Base-by-base conservation (phyloP, 441 rosid species). In the Arabidopsis hybrid region DNA sequence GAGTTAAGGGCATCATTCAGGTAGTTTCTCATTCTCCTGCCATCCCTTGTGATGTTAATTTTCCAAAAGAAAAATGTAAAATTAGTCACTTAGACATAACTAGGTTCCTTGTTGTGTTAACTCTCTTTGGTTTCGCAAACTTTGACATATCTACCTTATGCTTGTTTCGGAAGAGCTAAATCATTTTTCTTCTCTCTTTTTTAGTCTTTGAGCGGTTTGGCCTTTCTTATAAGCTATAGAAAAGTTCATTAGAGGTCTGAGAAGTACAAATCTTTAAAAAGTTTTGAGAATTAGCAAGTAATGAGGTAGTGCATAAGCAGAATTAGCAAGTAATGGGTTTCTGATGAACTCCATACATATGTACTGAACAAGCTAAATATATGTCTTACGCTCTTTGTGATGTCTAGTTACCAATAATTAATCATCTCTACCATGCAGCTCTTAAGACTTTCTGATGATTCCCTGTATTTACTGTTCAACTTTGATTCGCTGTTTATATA, bases 1-100 rank as follows among this genome's bases (percentile, higher is more conserved):
- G 92, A 82, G 97, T 93, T 13, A 93, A 88, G 77, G 95, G 98
- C 59, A 84, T 89, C 42, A 93, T 93, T 77, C 98, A 93, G 97
- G 97, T 89, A 64, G 34, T 6, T 79, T 70, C 73, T 63, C 39
- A 26, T 58, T 26, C 71, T 47, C 13, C 64, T 46, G 40, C 16
- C 21, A 17, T 57, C 5, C 8, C 3, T 14, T 36, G 63, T 65
- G 60, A 8, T 56, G 18, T 59, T 77, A 61, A 2, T 39, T 39
- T 39, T 13, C 13, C 13, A 21, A 21, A 21, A 21, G 26, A 2
- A 4, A 6, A 16, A 9, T 1, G 18, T 13, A 21, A 21, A 45
- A 60, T 21, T 21, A 21, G 26, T 21, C 26, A 18, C 32, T 45
- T 63, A 64, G 65, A 55, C 69, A 42, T 8, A 59, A 14, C 5